phyloP scores from a whole-genome alignment of 768 basidiomycete species.

The Coprinopsis sp. region DNA sequence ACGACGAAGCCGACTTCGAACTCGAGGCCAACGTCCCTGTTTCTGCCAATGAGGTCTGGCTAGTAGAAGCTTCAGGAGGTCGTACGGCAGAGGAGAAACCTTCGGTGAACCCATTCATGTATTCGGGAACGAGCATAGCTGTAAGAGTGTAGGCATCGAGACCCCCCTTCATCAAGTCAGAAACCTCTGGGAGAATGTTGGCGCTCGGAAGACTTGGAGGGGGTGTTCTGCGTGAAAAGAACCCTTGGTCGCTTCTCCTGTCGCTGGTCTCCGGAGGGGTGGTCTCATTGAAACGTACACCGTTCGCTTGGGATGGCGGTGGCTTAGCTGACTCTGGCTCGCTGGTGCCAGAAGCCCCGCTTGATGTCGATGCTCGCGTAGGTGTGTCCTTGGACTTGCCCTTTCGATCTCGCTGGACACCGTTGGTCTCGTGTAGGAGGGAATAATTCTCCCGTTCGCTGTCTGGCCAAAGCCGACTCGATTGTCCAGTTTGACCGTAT shows the following conservation, averaged over 20 bases:
- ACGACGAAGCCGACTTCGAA: background rate
- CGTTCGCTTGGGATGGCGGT: no score
- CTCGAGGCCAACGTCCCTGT: background rate
- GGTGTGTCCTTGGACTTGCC: conserved; percentile 5
- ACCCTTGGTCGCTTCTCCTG: no score
- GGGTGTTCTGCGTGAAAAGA: no score
- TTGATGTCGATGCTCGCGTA: background rate
- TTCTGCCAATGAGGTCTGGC: conserved; percentile 1
- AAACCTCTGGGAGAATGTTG: background rate
- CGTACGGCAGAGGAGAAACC: conserved; percentile 10
- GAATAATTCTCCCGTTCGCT: conserved; percentile 6
- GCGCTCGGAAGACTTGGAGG: background rate
- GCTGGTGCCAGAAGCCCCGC: background rate
- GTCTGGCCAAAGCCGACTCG: conserved; percentile 2
- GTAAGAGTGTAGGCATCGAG: conserved; percentile 22
- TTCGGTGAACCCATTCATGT: conserved; percentile 21
- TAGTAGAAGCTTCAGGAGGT: conserved; percentile 1
- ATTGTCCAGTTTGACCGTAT: conserved; percentile 1
- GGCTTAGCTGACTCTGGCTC: background rate
- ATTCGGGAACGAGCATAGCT: conserved; percentile 20
- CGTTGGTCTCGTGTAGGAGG: conserved; percentile 4
- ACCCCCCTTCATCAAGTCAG: conserved; percentile 13
- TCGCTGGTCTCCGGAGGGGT: no score
- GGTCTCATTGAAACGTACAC: no score
- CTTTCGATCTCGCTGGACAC: conserved; percentile 6